Base-by-base conservation (phyloP, 768 basidiomycete species). In the Suillus subaureus region DNA sequence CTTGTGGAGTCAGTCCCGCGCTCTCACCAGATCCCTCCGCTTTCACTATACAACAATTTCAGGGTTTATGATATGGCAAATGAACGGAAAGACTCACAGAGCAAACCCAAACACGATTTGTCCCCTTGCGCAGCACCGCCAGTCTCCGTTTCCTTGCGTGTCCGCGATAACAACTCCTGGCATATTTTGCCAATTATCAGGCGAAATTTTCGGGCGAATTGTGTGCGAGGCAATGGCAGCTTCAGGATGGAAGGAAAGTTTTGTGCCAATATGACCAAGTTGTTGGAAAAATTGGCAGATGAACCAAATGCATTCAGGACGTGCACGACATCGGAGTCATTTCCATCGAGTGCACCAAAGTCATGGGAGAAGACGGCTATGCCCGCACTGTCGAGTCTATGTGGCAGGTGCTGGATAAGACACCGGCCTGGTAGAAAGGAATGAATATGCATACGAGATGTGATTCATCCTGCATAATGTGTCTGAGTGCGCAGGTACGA, bases 311-410 rank as follows among this genome's bases (percentile, higher is more conserved):
- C 47, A 6, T 78, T 75, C 56, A 80, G 73, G 0, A 70, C 63
- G 7, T 67, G 68, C 3, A 71, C 69, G 11, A 79, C 76, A 0
- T 71, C 54, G 8, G 72, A 60, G 4, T 26, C 45, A 64, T 79
- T 75, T 16, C 82, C 81, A 2, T 78, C 75, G 21, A 84, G 73
- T 0, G 81, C 71, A 11, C 77, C 77, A 65, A 84, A 84, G 67
- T 83, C 76, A 69, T 83, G 80, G 7, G 81, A 78, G 69, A 84
- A 82, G 0, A 83, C 79, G 4, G 80, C 81, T 55, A 81, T 78
- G 12, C 83, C 82, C 58, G 83, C 77, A 56, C 75, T 78, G 68
- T 84, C 83, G 4, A 84, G 73, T 2, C 81, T 82, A 40, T 26
- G 26, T 28, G n/a, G 26, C 5, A 39, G 18, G 58, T 2, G 11